Base-by-base conservation (phyloP, 129 eudicot genomes). In the Lactuca sativa region DNA sequence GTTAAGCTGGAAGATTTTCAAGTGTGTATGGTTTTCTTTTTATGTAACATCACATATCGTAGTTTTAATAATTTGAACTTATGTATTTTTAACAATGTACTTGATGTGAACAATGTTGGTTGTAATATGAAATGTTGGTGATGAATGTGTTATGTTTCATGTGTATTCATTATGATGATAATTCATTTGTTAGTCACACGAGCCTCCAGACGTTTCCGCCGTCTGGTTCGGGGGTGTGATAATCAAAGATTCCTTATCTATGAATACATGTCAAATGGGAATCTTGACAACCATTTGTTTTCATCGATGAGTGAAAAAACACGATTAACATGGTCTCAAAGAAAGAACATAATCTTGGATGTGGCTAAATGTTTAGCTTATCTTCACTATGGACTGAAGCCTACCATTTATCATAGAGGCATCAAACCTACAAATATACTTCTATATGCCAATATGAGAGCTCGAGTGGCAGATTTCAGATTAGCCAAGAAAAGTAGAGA, bases 381-480 rank as follows among this genome's bases (percentile, higher is more conserved):
- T 72, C 85, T 90, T 66, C 96, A 90, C 57, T 84, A 86, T 61
- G 96, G 96, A 5, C 88, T 86, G 12, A 84, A 86, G 62, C 96
- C 93, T 4, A 77, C 86, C 3, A 90, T 90, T n/a, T 84, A 74
- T 75, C 96, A 90, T 53, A 80, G 96, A 75, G 96, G 86, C 32
- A 86, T 90, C 4, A 90, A 90, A 59, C 83, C 84, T 12, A 86
- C 93, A 51, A 90, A 90, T 56, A 90, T 90, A 65, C 88, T 90
- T 67, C 66, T 90, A 25, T 90, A 90, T 73, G 82, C 58, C 6
- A 83, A 87, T 7, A 86, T 90, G 96, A 60, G 88, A 73, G 96
- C 93, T 32, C 74, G 93, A 71, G 90, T 90, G 31, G 93, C 96
- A 5, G 96, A 90, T 84, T 90, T 90, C 47, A 95, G 96, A 13